Evolutionary conservation across 169 alveolate genomes (phyloP), one percentile per base, ranked within the genome.

Genomic region (Plasmodium chabaudi): DNA sequence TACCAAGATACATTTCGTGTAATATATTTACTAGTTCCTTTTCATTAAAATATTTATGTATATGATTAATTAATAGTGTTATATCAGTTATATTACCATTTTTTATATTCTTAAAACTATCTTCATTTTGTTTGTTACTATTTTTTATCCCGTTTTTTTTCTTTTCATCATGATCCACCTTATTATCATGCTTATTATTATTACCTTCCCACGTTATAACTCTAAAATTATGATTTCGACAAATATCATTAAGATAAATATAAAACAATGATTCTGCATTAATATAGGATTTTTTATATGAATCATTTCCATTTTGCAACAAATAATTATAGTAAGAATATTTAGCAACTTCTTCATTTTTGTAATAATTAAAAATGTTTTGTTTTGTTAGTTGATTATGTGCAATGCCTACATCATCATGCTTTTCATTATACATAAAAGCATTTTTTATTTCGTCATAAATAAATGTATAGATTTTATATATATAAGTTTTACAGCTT

Each of bases 361-460:
- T 12, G 27, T 63, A 5, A 34, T 34, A 34, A 12, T 44, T 63
- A 21, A 49, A 27, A 75, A 46, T 63, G 34, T 64, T 69, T 13
- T 19, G 53, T 55, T 39, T 67, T 23, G 51, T 9, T 9, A 42
- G 15, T 4, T 57, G 42, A 15, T 9, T 23, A 57, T 57, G 34
- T n/a, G 9, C 19, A 57, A 15, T 9, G 9, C 34, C 27, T n/a
- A 56, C 46, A 39, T 19, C 46, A 39, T 13, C 21, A 47, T 67
- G 9, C 6, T 73, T 60, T 42, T 70, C 69, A 69, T 70, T 82
- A 2, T 5, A 42, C 67, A 86, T 57, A 69, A 86, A 51, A 19
- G 87, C 91, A 70, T 71, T 86, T 19, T 63, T 59, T 23, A 86
- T 86, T 86, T 86, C 91, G 57, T 86, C 70, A 47, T 47, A 86